Base-by-base conservation (phyloP, 2,329 filamentous ascomycete genomes). In the Thermochaetoides dissita region DNA sequence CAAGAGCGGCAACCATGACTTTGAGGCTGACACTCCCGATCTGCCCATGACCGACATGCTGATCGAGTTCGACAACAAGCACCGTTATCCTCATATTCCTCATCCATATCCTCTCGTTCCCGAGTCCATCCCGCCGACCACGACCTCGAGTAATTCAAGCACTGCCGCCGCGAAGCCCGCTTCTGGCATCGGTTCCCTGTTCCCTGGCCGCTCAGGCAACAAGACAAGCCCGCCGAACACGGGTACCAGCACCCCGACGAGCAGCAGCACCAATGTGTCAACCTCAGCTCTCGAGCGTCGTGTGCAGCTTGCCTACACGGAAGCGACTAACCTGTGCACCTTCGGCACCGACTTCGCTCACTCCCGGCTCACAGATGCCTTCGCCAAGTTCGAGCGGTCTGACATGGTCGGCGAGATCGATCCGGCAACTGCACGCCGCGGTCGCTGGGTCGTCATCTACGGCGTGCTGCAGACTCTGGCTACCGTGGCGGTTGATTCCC, bases 21-120 rank as follows among this genome's bases (percentile, higher is more conserved):
- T 76, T 47, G 63, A 69, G 12, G 62, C 70, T 1, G 71, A 75
- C 50, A 63, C 64, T 1, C 39, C 54, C 0, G 74, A 74, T 36
- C 61, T 81, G n/a, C 73, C 75, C 2, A 68, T 83, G 49, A 80
- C 76, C 0, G 77, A 82, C 50, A 72, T 83, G 57, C 62, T 84
- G 3, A 65, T 81, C 42, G 68, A 72, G 42, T 84, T 76, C 47
- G 79, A 84, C 58, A 79, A 72, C 46, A 68, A 66, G 40, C 63
- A 74, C 49, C 67, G 69, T 7, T 79, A 74, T 53, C 78, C 79
- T 3, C 76, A 81, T 46, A 74, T 84, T 36, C 73, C 79, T 0
- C 71, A 81, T 45, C 78, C 80, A 0, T 81, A 79, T 48, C 77
- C 79, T 0, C 59, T 82, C 1, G 65, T 82, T 3, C 79, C 80